phyloP scores from a whole-genome alignment of 2,329 filamentous ascomycete species.

The Apiospora rasikravindrae region DNA sequence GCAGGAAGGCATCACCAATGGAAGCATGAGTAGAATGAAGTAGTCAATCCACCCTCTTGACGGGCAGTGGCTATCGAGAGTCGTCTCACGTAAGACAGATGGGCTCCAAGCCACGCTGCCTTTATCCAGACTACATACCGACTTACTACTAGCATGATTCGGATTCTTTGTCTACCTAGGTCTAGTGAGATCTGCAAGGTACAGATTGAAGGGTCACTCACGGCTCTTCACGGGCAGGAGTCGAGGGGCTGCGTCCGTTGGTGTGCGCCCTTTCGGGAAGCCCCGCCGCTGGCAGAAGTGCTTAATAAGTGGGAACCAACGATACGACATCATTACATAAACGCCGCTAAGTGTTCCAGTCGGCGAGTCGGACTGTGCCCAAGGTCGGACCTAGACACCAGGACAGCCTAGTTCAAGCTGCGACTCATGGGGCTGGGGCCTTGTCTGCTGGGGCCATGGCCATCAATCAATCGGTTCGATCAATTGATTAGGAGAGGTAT shows the following conservation, averaged over 20 bases:
- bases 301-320: conserved; percentile 1
- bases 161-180: background rate
- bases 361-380: conserved; percentile 10
- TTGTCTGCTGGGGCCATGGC: too few species aligned
- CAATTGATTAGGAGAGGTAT: too few species aligned
- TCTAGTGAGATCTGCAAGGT: conserved; percentile 11
- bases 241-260: background rate
- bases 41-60: background rate
- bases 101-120: background rate
- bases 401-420: background rate
- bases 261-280: conserved; percentile 5
- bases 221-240: background rate
- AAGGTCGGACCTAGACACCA: conserved; percentile 8
- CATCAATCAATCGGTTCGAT: too few species aligned
- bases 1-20: background rate
- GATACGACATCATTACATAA: conserved; percentile 14
- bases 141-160: background rate
- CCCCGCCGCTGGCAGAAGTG: conserved; percentile 15
- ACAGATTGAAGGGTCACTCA: background rate
- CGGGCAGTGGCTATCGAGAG: background rate
- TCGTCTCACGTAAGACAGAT: conserved; percentile 1
- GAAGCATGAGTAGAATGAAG: background rate
- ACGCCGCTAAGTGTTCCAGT: background rate
- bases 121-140: background rate
- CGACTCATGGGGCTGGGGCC: background rate